phyloP scores from a whole-genome alignment of 345 rosid genomes.

The Gossypium bickii region DNA sequence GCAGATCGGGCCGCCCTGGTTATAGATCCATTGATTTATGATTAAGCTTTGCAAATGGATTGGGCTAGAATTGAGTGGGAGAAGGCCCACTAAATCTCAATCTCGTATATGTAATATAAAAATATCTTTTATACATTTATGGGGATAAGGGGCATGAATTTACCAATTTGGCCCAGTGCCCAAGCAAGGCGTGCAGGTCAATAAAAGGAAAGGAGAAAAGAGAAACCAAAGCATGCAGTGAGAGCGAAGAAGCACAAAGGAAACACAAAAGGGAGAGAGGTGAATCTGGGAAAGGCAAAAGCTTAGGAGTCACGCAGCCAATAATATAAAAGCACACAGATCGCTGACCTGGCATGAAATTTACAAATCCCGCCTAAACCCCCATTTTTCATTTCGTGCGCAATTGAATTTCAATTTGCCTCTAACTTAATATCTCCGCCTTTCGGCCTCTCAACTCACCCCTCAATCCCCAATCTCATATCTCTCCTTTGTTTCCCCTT shows the following conservation, averaged over 20 bases:
- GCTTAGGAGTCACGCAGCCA: conserved; percentile 19
- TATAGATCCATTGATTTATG: too few relatives aligned
- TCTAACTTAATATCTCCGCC: conserved; percentile 47
- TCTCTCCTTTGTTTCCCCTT: background rate
- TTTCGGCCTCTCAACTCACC: background rate
- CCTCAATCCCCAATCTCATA: background rate
- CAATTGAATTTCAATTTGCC: conserved; percentile 26
- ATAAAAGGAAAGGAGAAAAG: background rate
- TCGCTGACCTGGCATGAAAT: conserved; percentile 57
- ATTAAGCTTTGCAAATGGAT: background rate
- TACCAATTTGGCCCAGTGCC: background rate
- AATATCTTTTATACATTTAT: background rate
- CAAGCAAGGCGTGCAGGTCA: background rate
- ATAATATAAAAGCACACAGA: conserved; percentile 30
- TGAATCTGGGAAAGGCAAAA: conserved; percentile 16
- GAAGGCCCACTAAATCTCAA: background rate
- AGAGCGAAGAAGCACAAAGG: conserved; percentile 57
- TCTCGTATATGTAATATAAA: background rate
- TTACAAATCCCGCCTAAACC: conserved; percentile 82
- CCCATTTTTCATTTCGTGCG: conserved; percentile 57
- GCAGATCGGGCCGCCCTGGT: too few relatives aligned
- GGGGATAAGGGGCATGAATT: background rate
- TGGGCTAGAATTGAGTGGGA: background rate
- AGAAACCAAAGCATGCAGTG: background rate
- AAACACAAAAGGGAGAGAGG: conserved; percentile 36